phyloP scores from a whole-genome alignment of 257 asterid species.

The Sherardia arvensis region DNA sequence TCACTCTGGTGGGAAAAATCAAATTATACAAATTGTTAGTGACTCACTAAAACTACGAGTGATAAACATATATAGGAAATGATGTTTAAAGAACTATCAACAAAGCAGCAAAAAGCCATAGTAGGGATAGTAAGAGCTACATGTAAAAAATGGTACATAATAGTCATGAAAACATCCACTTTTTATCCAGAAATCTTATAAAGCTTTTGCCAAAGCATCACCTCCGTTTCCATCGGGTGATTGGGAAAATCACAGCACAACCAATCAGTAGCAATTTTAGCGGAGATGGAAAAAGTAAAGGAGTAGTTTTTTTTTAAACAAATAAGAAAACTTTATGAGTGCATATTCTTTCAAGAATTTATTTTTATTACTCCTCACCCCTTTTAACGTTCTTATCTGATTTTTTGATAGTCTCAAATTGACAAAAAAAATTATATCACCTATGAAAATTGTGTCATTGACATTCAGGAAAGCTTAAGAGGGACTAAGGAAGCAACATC shows the following conservation, averaged over 20 bases:
- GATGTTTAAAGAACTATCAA: background rate
- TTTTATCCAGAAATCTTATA: no score
- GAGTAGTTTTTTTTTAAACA: no score
- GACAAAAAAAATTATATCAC: background rate
- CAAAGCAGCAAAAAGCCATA: background rate
- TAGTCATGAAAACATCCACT: background rate
- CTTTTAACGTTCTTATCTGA: background rate
- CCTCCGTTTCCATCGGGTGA: background rate
- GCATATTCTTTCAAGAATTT: no score
- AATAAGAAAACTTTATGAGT: no score
- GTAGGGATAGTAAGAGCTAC: background rate
- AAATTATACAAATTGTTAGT: background rate
- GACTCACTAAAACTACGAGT: background rate
- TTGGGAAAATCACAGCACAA: background rate
- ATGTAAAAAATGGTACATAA: background rate
- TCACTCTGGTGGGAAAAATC: constrained; percentile 58
- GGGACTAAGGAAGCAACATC: background rate
- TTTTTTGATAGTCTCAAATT: background rate
- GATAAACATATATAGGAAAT: background rate
- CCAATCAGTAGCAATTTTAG: background rate
- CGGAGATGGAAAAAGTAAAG: background rate
- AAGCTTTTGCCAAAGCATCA: no score
- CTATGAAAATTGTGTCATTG: background rate
- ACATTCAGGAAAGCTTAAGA: background rate
- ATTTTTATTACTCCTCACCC: no score